phyloP scores from a whole-genome alignment of 495 filamentous ascomycete genomes.

The Aspergillus diversus region DNA sequence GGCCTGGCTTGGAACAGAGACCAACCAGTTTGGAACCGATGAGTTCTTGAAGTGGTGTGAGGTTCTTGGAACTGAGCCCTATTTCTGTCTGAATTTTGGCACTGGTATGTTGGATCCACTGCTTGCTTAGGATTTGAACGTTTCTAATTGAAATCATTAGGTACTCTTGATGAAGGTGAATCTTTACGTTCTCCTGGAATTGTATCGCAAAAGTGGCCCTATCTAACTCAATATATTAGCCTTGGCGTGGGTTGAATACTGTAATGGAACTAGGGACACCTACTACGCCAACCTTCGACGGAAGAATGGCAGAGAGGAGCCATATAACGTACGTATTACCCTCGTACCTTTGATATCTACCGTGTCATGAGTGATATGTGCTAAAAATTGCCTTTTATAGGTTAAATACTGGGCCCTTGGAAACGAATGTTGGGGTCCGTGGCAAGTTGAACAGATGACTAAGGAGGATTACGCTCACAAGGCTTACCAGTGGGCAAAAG shows the following conservation, averaged over 20 bases:
- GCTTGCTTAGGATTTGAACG: background rate
- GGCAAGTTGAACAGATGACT: conserved; percentile 77
- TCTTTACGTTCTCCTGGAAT: background rate
- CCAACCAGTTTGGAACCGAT: conserved; percentile 79
- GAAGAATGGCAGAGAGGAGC: conserved; percentile 70
- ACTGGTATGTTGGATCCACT: conserved; percentile 43
- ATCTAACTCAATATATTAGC: conserved; percentile 35
- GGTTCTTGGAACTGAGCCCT: conserved; percentile 69
- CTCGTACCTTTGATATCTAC: background rate
- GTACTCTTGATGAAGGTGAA: conserved; percentile 71
- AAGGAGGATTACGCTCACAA: conserved; percentile 76
- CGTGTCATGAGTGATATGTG: background rate
- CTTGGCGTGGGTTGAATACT: conserved; percentile 80
- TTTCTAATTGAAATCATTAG: conserved; percentile 28
- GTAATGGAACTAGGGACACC: conserved; percentile 71
- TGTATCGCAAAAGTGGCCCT: background rate
- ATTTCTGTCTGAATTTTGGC: conserved; percentile 75
- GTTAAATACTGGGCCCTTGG: conserved; percentile 70
- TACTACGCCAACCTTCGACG: conserved; percentile 78
- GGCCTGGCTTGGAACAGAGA: conserved; percentile 75
- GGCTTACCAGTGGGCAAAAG: conserved; percentile 79
- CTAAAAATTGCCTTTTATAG: conserved; percentile 28
- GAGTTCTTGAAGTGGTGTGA: conserved; percentile 83
- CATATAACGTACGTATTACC: conserved; percentile 61
- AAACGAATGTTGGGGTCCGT: conserved; percentile 79